Evolutionary conservation across 306 rosid genomes (phyloP).

Genomic region (barrel medic (Medicago truncatula)): DNA sequence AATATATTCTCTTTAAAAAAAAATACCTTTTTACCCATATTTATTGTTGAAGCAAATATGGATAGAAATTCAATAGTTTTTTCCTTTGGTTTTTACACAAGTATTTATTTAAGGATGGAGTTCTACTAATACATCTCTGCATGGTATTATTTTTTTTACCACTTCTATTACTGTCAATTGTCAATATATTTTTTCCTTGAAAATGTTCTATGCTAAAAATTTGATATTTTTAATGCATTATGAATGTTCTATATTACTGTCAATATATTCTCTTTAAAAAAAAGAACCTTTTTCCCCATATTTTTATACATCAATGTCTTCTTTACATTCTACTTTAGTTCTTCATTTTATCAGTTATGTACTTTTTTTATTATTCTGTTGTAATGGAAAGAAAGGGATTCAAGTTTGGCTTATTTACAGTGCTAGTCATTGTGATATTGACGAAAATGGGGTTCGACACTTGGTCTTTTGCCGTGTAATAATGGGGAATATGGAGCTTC

Average conservation of each 20-base stretch:
- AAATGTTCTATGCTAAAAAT: background rate
- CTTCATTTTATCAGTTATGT: conserved; percentile 34
- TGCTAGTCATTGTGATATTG: conserved; percentile 78
- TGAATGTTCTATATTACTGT: conserved; percentile 1
- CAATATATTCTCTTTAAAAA: too few species aligned
- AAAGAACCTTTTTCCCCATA: too few species aligned
- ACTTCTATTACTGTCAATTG: background rate
- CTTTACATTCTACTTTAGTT: background rate
- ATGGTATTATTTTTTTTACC: background rate
- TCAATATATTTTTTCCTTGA: background rate
- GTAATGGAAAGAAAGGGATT: conserved; percentile 42
- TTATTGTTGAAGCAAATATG: background rate
- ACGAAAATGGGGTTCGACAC: conserved; percentile 76
- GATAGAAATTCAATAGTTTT: background rate
- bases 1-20: too few species aligned
- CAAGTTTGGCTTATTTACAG: conserved; percentile 59
- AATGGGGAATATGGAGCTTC: conserved; percentile 79
- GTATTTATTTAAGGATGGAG: background rate
- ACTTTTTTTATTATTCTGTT: conserved; percentile 21
- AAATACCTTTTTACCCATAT: too few species aligned
- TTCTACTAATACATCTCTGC: background rate
- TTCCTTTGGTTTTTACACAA: background rate
- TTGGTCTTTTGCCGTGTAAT: conserved; percentile 81
- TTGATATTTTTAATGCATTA: conserved; percentile 4
- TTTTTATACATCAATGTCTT: background rate